Evolutionary conservation across 768 basidiomycete species (phyloP), one percentile per base, ranked within the genome.

Genomic region (Tephrocybe rancida): DNA sequence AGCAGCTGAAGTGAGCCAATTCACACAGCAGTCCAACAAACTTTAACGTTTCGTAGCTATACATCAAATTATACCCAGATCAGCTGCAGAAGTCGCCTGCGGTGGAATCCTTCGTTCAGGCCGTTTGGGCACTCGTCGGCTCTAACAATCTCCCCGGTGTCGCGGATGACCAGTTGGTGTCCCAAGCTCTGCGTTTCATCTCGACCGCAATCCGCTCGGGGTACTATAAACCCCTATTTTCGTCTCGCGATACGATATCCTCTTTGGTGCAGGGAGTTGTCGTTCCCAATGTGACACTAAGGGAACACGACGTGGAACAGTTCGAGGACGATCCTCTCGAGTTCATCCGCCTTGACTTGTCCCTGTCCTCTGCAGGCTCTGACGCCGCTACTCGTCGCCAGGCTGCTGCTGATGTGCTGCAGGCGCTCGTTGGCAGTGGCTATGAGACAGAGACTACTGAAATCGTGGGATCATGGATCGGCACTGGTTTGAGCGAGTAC

Each of bases 261-360:
- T 82, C 84, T 2, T 85, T 99, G 51, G 84, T 93, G 5, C 86
- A 94, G 68, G 89, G 91, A 48, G 92, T 98, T 52, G 88, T 98
- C 22, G 79, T 98, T 24, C 95, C 96, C n/a, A 98, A 97, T 62
- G 91, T 97, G 54, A 76, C 83, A 13, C 77, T 98, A 13, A 83
- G 95, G 56, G 87, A 90, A 34, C 90, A 93, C 60, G 95, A 98
- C 51, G 80, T 92, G 45, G 97, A 99, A 63, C 87, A 94, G 68
- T 98, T 99, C 63, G 95, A 97, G 70, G 97, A 98, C 56, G 95
- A 97, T 60, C 95, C 97, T 0, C 81, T 96, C 34, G 96, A 98
- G 66, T 98, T 89, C 67, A 91, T 98, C 61, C 87, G 93, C 19
- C 79, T 92, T 37, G 94, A 96, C 63, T 76, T 96, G 24, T 80